phyloP scores from a whole-genome alignment of 2,329 filamentous ascomycete species.

The Malbranchea cinnamomea region DNA sequence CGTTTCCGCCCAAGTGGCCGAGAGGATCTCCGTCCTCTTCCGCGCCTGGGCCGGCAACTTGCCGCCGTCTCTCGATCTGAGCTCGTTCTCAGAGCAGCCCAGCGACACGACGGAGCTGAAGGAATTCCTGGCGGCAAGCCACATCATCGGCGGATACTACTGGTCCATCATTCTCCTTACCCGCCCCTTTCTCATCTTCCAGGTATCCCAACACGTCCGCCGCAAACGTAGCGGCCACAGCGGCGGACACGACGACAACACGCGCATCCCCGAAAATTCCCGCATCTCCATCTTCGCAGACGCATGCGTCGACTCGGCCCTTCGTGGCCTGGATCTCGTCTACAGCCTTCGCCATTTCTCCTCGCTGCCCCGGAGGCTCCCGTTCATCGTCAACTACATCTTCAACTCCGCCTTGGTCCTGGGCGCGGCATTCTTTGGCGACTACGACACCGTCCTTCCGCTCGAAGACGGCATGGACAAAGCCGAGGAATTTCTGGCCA shows the following conservation, averaged over 20 bases:
- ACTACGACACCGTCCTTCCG: constrained; percentile 27
- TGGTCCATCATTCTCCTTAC: constrained; percentile 40
- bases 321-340: constrained; percentile 26
- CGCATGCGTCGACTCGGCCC: constrained; percentile 31
- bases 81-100: constrained; percentile 29
- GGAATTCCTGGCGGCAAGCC: constrained; percentile 31
- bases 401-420: constrained; percentile 33
- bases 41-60: constrained; percentile 27
- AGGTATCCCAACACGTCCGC: constrained; percentile 28
- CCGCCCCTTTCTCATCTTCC: constrained; percentile 38
- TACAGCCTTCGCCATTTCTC: constrained; percentile 20
- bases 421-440: constrained; percentile 31
- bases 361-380: constrained; percentile 27
- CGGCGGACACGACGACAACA: too few relatives aligned
- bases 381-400: constrained; percentile 32
- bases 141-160: constrained; percentile 37
- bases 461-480: constrained; percentile 21
- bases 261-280: constrained; percentile 14
- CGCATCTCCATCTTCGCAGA: constrained; percentile 22
- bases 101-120: constrained; percentile 17
- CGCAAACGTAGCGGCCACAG: constrained; percentile 14
- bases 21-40: constrained; percentile 28
- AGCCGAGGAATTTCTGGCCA: constrained; percentile 19
- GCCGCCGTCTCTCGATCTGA: constrained; percentile 32
- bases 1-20: constrained; percentile 27